Evolutionary conservation across 1,139 yeast genomes (phyloP), one percentile per base, ranked within the genome.

Genomic region (Debaryomyces sp.): DNA sequence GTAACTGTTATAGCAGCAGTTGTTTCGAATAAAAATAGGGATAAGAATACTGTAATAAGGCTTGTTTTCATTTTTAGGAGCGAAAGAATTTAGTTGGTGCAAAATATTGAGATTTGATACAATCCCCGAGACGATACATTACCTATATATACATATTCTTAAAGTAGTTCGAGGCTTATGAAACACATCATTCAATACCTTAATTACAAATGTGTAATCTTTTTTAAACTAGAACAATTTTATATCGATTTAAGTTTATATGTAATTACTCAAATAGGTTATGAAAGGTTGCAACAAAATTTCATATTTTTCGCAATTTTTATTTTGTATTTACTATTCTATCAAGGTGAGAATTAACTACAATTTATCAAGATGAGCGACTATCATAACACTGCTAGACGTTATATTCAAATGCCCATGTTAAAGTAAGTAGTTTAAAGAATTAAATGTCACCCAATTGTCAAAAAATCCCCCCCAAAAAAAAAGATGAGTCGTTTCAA

Each of bases 1-100:
- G 46, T 29, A 10, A 51, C 40, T 1, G 46, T 47, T 7, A 41
- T 41, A 22, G 47, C 50, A 15, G 40, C 27, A 6, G 49, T n/a
- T 9, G 22, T 7, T n/a, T 35, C 41, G 10, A 43, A n/a, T 10
- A 41, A 23, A 15, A 44, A 7, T 5, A 45, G 26, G 34, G 39
- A 10, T 13, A 33, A n/a, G 13, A 48, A 18, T 7, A 41, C 5
- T 18, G 21, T 41, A 29, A 13, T 41, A 41, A 30, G 21, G 18
- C 27, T 32, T 18, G 37, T 30, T 32, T 30, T 41, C 43, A 41
- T 41, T 12, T 22, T 41, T 39, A 18, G 21, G 35, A 41, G 30
- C 43, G 43, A 21, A 4, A 18, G 34, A 32, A 30, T 22, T 15
- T 27, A 21, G 23, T 39, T 39, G 43, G 15, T 18, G 43, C 26